These are phyloP conservation scores for Alternaria conjuncta DNA, from an alignment of 2,329 filamentous ascomycete species.

Conservation along the genomic window DNA sequence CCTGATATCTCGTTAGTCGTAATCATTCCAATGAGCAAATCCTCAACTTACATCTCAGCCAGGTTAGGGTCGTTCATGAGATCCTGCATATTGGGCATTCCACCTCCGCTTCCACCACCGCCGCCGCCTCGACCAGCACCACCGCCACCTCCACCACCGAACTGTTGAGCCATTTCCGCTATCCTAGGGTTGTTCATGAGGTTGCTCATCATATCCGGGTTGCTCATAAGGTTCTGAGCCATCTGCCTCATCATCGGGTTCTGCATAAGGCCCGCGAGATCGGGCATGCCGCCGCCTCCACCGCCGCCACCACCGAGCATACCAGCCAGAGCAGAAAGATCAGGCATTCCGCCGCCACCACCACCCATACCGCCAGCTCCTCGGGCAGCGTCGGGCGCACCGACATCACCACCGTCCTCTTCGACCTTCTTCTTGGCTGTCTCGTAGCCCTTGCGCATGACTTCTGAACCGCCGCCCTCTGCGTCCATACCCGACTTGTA, in stretches of 20 bases:
- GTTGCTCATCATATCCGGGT: slow-evolving; percentile 89
- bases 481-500: slow-evolving; percentile 92
- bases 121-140: slow-evolving; percentile 61
- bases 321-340: slow-evolving; percentile 72
- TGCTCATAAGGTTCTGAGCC: slow-evolving; percentile 97
- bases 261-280: slow-evolving; percentile 65
- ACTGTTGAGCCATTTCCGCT: slow-evolving; percentile 83
- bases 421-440: slow-evolving; percentile 88
- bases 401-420: slow-evolving; percentile 70
- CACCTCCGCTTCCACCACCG: slow-evolving; percentile 71
- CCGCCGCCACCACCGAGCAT: slow-evolving; percentile 59
- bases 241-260: slow-evolving; percentile 99
- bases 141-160: slow-evolving; percentile 54
- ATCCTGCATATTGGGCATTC: slow-evolving; percentile 84
- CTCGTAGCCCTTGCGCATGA: slow-evolving; percentile 97
- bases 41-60: slow-evolving; percentile 81
- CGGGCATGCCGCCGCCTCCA: slow-evolving; percentile 80
- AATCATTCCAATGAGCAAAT: background rate
- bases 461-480: slow-evolving; percentile 93
- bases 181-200: slow-evolving; percentile 93
- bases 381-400: slow-evolving; percentile 49
- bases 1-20: slow-evolving; percentile 48
- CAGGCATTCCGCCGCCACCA: slow-evolving; percentile 79
- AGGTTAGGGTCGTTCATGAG: slow-evolving; percentile 94
- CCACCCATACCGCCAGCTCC: slow-evolving; percentile 57